These are phyloP conservation scores for Penicillium griseofulvum DNA, from an alignment of 2,329 filamentous ascomycete species.

Conservation along the genomic window DNA sequence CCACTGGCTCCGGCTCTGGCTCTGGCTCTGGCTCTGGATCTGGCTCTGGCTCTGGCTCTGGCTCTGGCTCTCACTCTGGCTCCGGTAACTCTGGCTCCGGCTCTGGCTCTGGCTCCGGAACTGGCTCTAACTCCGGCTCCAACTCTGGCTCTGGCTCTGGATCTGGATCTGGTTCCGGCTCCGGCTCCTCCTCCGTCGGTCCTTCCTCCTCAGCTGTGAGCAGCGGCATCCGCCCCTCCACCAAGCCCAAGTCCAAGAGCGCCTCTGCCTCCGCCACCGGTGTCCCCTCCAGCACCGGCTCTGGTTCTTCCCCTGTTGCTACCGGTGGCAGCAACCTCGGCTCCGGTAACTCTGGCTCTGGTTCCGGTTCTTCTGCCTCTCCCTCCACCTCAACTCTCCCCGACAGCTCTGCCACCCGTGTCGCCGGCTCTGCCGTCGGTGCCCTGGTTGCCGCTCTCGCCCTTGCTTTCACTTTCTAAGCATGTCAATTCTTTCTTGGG, in stretches of 20 bases:
- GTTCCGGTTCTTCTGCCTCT: slow-evolving; percentile 11
- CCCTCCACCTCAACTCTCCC: slow-evolving; percentile 13
- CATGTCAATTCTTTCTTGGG: slow-evolving; percentile 1
- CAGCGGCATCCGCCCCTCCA: slow-evolving; percentile 5
- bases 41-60: slow-evolving; percentile 4
- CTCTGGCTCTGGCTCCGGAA: slow-evolving; percentile 2
- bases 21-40: slow-evolving; percentile 7
- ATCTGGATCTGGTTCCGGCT: slow-evolving; percentile 24
- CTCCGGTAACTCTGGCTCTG: slow-evolving; percentile 7
- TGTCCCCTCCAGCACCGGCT: neutral
- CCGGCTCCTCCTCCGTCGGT: slow-evolving; percentile 6
- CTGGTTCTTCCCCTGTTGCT: neutral
- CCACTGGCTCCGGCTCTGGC: slow-evolving; percentile 11
- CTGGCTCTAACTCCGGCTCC: neutral
- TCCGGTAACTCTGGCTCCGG: slow-evolving; percentile 6
- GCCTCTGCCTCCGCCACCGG: slow-evolving; percentile 8
- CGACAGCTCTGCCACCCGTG: slow-evolving; percentile 14
- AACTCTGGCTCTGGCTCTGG: slow-evolving; percentile 4
- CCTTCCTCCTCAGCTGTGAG: neutral
- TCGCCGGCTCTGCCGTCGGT: slow-evolving; percentile 18
- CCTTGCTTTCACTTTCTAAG: slow-evolving; percentile 24
- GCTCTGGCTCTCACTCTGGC: slow-evolving; percentile 3
- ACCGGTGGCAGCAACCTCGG: neutral
- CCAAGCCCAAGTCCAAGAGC: slow-evolving; percentile 9
- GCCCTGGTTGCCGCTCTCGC: slow-evolving; percentile 19